Evolutionary conservation across 2,329 filamentous ascomycete genomes (phyloP), one percentile per base, ranked within the genome.

Genomic region (Colletotrichum abscissum): DNA sequence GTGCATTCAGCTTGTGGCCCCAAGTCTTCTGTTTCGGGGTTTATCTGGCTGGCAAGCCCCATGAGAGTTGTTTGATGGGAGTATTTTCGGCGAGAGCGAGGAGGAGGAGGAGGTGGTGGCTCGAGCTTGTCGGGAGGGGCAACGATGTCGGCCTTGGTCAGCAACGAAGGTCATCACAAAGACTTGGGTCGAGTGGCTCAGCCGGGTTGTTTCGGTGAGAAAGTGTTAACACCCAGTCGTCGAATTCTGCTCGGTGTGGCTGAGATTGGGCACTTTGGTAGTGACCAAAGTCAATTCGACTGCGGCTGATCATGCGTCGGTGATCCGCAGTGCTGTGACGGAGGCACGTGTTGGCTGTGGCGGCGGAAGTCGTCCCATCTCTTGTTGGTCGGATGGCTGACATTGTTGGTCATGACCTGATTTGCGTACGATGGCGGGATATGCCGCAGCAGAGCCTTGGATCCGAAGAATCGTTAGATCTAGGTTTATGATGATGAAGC

Each of bases 1-100:
- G 24, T 58, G 70, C 66, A 57, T 68, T 67, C 57, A 72, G 63
- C 57, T 67, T 16, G 42, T 42, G 19, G 49, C 52, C 69, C 69
- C 69, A 49, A 26, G 22, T 26, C 58, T 69, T 64, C 22, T 28
- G 52, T 67, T 63, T 72, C 57, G 52, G 35, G 49, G 30, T 5
- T 56, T 24, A 14, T 56, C 24, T 63, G 56, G 56, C 68, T 62
- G 63, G 52, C 63, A 52, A 30, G 30, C 33, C 30, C 19, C 46
- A 3, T 66, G 35, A 46, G 3, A 33, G 33, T 22, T 24, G 19
- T 16, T 54, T 60, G 28, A 52, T 16, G 19, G 28, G n/a, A n/a
- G 7, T n/a, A 8, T 14, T 16, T 12, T 52, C 38, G 28, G 38
- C 11, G 24, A 46, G 54, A 38, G 57, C 11, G 55, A 59, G 24